phyloP scores from a whole-genome alignment of 192 early-diverging fungal genomes.

The Fimicolochytrium jonesii region DNA sequence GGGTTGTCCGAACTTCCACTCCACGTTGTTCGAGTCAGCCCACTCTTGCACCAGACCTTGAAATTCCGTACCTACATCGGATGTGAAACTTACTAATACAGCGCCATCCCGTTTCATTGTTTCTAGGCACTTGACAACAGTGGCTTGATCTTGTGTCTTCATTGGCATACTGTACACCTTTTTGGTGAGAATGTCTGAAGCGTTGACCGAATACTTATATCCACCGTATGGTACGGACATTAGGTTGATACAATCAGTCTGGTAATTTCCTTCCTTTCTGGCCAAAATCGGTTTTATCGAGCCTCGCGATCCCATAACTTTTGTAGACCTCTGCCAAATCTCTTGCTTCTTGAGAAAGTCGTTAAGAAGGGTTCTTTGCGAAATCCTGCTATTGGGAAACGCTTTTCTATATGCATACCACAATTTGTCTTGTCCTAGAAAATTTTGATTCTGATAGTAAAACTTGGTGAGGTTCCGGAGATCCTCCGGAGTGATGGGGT shows the following conservation, averaged over 20 bases:
- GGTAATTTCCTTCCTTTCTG: slow-evolving; percentile 3
- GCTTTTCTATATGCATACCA: not conserved
- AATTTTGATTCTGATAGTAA: too few species aligned
- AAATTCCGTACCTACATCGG: not conserved
- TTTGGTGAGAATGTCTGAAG: slow-evolving; percentile 14
- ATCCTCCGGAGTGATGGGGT: too few species aligned
- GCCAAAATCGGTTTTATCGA: not conserved
- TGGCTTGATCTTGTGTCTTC: not conserved
- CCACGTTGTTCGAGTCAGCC: not conserved
- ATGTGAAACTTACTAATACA: not conserved
- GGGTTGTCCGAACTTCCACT: not conserved
- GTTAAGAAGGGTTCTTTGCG: slow-evolving; percentile 12
- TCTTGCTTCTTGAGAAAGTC: slow-evolving; percentile 15
- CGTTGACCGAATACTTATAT: not conserved
- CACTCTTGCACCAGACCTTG: not conserved
- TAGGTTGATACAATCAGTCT: not conserved
- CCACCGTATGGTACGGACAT: not conserved
- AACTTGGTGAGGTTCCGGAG: too few species aligned
- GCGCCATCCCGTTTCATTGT: not conserved
- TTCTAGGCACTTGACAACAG: not conserved
- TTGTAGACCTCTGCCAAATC: too few species aligned
- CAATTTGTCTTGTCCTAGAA: not conserved
- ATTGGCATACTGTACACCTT: not conserved
- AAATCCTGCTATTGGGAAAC: slow-evolving; percentile 8
- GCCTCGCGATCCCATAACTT: too few species aligned